Base-by-base conservation (phyloP, 2,329 filamentous ascomycete species). In the Plenodomus biglobosus region DNA sequence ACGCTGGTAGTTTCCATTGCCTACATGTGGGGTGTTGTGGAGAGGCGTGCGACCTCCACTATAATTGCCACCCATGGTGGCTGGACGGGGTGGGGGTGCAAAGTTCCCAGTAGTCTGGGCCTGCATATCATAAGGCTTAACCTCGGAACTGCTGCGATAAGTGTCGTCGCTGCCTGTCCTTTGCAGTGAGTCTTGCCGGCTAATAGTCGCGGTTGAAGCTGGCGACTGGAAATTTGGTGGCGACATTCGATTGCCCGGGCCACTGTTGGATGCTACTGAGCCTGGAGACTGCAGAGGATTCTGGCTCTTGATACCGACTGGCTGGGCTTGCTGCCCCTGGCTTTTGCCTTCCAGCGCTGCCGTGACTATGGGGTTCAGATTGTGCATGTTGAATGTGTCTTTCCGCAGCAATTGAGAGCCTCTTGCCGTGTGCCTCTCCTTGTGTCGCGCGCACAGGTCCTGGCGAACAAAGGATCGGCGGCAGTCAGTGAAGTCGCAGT, bases 401-500 rank as follows among this genome's bases (percentile, higher is more conserved):
- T 88, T 88, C 48, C 87, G 84, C 67, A 86, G 86, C 45, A 91
- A 75, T 53, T 89, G 85, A 16, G 88, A 90, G 41, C 87, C 88
- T 65, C 89, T 87, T 42, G 75, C 75, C 8, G 73, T 77, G 53
- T 78, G 75, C 56, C 76, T 68, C 62, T 78, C 76, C 57, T 74
- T 75, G 69, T 79, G 77, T 51, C 76, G 85, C 65, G 94, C 87
- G 68, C 94, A 91, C 49, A 99, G 79, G 71, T 99, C 94, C 58
- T 95, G 90, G 55, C 94, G 85, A 48, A 97, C 92, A 75, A 97
- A 99, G 24, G 88, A 86, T 42, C 92, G 87, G 52, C 86, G 84
- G 73, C 94, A 99, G 66, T 92, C 90, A 17, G 90, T 89, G 64
- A 92, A 96, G 66, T 95, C 90, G 77, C 94, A 97, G 65, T 85